phyloP scores from a whole-genome alignment of 2,329 filamentous ascomycete species.

The Neofusicoccum sp. region DNA sequence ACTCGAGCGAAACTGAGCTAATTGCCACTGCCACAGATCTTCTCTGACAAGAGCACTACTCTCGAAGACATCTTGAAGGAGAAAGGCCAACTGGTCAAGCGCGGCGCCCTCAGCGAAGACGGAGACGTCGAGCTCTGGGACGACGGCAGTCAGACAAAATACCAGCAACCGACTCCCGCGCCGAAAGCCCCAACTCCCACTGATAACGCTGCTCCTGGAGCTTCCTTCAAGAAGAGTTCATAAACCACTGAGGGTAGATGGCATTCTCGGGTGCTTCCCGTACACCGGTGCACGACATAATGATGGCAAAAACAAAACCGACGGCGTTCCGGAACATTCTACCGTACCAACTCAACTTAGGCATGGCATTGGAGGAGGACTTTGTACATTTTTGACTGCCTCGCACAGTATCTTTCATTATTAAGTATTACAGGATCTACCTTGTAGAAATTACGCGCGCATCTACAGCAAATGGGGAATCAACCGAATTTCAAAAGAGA shows the following conservation, averaged over 20 bases:
- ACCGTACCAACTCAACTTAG: not conserved
- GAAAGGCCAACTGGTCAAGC: conserved; percentile 71
- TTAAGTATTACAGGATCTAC: conserved; percentile 16
- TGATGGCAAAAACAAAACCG: not conserved
- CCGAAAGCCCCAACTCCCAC: not conserved
- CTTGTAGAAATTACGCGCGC: conserved; percentile 6
- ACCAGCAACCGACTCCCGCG: not conserved
- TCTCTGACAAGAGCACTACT: conserved; percentile 67
- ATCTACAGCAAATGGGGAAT: not conserved
- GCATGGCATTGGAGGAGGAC: not conserved
- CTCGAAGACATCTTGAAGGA: conserved; percentile 75
- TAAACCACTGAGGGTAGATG: not conserved
- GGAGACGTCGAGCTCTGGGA: conserved; percentile 94
- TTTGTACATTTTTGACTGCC: not conserved
- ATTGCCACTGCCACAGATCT: conserved; percentile 53
- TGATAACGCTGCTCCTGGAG: not conserved
- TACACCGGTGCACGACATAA: not conserved
- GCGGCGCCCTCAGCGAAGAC: conserved; percentile 67
- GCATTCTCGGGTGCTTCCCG: no score
- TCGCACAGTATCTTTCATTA: conserved; percentile 8
- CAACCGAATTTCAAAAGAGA: not conserved
- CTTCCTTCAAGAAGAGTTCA: not conserved
- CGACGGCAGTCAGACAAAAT: conserved; percentile 53
- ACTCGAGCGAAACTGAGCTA: not conserved
- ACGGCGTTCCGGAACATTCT: not conserved